These are phyloP conservation scores for Arabidopsis suecica DNA, from an alignment of 345 rosid species.

Conservation along the genomic window DNA sequence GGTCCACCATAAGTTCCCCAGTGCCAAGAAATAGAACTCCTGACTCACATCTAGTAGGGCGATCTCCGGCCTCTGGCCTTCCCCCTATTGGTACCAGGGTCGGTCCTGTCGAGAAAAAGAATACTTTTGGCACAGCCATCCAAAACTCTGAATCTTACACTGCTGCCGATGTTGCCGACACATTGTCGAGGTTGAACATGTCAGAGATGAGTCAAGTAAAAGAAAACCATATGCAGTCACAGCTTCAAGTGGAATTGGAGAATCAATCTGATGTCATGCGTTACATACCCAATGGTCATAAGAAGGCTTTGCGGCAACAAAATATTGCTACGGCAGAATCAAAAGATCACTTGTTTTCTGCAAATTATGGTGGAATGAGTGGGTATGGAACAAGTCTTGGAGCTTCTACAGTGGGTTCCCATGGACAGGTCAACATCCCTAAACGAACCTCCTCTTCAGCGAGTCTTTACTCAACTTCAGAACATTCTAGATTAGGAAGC, in stretches of 20 bases:
- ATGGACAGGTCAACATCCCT: constrained; percentile 61
- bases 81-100: constrained; percentile 73
- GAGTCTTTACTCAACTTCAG: constrained; percentile 61
- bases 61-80: constrained; percentile 62
- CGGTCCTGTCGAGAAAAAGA: constrained; percentile 59
- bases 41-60: constrained; percentile 62
- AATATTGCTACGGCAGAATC: constrained; percentile 49
- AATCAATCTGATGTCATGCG: constrained; percentile 55
- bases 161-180: constrained; percentile 65
- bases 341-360: constrained; percentile 55
- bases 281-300: constrained; percentile 57
- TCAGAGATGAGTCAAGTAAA: constrained; percentile 54
- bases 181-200: constrained; percentile 63
- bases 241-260: constrained; percentile 51
- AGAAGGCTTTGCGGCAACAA: constrained; percentile 60
- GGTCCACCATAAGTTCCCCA: constrained; percentile 65
- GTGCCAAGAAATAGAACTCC: constrained; percentile 74
- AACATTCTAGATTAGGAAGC: constrained; percentile 58
- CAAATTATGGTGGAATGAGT: constrained; percentile 54
- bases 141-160: constrained; percentile 56
- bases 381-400: constrained; percentile 55
- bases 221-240: constrained; percentile 51
- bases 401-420: constrained; percentile 53
- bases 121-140: constrained; percentile 47
- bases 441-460: constrained; percentile 69